Evolutionary conservation across 1,284 basidiomycete genomes (phyloP).

Genomic region (Pseudozyma flocculosa): DNA sequence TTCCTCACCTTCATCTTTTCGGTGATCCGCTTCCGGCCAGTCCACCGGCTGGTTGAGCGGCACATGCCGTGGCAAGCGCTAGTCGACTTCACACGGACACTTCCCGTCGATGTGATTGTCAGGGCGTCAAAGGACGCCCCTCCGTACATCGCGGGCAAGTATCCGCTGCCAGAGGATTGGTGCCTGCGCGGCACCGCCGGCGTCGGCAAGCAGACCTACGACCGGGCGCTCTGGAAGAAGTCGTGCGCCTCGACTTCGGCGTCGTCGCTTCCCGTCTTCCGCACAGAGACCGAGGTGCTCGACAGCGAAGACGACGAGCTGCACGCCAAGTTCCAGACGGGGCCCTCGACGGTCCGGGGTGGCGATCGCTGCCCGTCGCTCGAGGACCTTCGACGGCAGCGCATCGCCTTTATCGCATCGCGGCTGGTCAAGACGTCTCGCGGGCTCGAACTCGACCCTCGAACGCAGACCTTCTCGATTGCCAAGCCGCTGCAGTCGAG

Average conservation of each 20-base stretch:
- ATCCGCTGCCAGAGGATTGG: conserved; percentile 90
- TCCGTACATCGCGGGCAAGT: conserved; percentile 61
- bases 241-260: conserved; percentile 6
- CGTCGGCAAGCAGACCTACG: conserved; percentile 24
- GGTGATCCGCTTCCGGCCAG: conserved; percentile 32
- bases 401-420: conserved; percentile 72
- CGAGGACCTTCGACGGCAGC: conserved; percentile 61
- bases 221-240: conserved; percentile 17
- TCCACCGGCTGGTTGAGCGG: conserved; percentile 57
- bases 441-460: conserved; percentile 69
- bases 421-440: conserved; percentile 71
- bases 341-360: conserved; percentile 65
- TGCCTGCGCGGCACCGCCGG: conserved; percentile 80
- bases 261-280: conserved; percentile 41
- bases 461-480: conserved; percentile 59
- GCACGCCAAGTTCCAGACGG: conserved; percentile 16
- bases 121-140: conserved; percentile 21
- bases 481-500: conserved; percentile 71
- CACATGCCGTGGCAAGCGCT: conserved; percentile 82
- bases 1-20: conserved; percentile 85
- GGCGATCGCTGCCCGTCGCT: conserved; percentile 63
- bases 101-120: conserved; percentile 11
- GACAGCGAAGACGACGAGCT: conserved; percentile 35
- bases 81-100: conserved; percentile 32
- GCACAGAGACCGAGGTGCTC: conserved; percentile 57